Evolutionary conservation across 495 filamentous ascomycete species (phyloP), one percentile per base, ranked within the genome.

Genomic region (Aspergillus wentii): DNA sequence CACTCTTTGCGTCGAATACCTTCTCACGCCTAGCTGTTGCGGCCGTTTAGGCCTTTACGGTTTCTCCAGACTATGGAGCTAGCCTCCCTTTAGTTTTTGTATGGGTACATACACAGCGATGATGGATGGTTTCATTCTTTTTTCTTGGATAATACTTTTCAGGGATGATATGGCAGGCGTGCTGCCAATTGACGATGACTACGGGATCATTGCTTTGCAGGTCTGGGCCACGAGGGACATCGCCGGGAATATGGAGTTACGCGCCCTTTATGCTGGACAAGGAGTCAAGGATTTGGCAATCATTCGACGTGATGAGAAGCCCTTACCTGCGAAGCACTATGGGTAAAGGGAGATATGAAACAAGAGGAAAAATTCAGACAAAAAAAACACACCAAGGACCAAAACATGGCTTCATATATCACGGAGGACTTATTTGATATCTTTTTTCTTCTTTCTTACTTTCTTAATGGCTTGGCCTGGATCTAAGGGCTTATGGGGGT

Each of bases 131-230:
- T 17, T 34, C 32, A 26, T 41, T 51, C 17, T 49, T 47, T n/a
- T 29, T 29, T 29, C 26, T 59, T 54, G 57, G 59, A 49, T 61
- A 60, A 60, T 59, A 53, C 34, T 49, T 51, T 44, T 55, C 39
- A 46, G 33, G 40, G 40, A 37, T 50, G 52, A 53, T 49, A 52
- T 29, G 26, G 26, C 30, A 19, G 15, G 27, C 28, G 16, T 29
- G 35, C 39, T 32, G 20, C 39, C 33, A 42, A 43, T 35, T 48
- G 44, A 59, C 48, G 55, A 55, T 29, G 26, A 32, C 29, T 30
- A 39, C 29, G 30, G 56, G 33, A 44, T n/a, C n/a, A 28, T 35
- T 41, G 39, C 41, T 46, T 21, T 34, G 32, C 32, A 22, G 11
- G 22, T 7, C 22, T 26, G 31, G 23, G 46, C 25, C 41, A 27